A percentile compares a stretch with the other conserved stretches of the same genome.
Evolutionary conservation across 23 red algal genomes (phyloP).

Genomic region (Cyanidioschyzon merolae): DNA sequence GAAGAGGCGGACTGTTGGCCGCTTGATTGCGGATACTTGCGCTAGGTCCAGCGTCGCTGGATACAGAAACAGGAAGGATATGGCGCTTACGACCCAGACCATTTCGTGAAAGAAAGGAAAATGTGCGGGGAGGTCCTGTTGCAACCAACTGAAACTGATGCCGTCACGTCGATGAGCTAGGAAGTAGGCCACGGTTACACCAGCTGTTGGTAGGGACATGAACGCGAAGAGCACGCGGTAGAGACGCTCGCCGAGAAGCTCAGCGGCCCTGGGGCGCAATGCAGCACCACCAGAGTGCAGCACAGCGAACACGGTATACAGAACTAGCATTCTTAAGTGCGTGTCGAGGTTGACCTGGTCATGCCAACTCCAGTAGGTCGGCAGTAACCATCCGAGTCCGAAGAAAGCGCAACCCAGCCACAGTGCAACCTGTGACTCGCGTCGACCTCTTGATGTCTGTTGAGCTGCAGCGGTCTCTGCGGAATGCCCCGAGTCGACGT

Average conservation of each 20-base stretch:
- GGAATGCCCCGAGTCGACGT: no score
- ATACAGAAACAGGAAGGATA: constrained; percentile 88
- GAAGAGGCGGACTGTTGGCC: constrained; percentile 72
- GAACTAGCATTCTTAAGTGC: constrained; percentile 29
- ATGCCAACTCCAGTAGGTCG: background rate
- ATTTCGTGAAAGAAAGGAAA: constrained; percentile 53
- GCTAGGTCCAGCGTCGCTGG: constrained; percentile 83
- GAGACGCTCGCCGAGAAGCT: constrained; percentile 60
- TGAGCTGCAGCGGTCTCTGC: no score
- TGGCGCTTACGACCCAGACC: constrained; percentile 35
- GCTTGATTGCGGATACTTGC: constrained; percentile 66
- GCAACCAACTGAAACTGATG: background rate
- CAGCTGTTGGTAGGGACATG: constrained; percentile 48
- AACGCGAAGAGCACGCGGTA: constrained; percentile 81
- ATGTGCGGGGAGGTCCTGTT: background rate
- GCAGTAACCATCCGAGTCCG: background rate
- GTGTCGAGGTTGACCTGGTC: background rate
- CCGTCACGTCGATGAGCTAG: constrained; percentile 90
- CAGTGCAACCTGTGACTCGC: constrained; percentile 2
- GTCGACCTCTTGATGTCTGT: background rate
- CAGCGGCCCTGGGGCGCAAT: constrained; percentile 35
- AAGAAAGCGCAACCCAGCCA: background rate
- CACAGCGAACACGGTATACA: constrained; percentile 36
- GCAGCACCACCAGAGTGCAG: constrained; percentile 78
- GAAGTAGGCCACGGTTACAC: constrained; percentile 48